Conservation (phyloP, 257 asterid species). For the Nicotiana obtusifolia region DNA sequence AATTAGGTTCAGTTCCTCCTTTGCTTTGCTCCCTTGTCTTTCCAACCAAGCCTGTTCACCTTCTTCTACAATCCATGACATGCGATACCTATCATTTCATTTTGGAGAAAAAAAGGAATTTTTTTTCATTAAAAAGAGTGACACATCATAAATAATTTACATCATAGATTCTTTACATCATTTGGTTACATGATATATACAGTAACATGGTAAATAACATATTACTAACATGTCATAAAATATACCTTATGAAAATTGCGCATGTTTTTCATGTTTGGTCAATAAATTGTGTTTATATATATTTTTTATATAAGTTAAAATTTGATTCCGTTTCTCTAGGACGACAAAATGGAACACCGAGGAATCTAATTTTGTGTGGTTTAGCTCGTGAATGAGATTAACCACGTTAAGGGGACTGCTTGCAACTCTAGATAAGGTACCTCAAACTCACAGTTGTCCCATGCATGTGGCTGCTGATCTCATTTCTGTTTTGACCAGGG, state of each 20-base stretch:
- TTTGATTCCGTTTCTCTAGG: background rate
- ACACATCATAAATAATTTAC: too few relatives aligned
- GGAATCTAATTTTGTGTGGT: background rate
- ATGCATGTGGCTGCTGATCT: background rate
- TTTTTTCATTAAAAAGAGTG: too few relatives aligned
- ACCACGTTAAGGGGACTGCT: background rate
- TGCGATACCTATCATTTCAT: too few relatives aligned
- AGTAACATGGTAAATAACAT: too few relatives aligned
- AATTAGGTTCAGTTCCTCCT: too few relatives aligned
- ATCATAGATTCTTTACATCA: too few relatives aligned
- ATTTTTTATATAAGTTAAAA: background rate
- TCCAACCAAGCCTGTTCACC: too few relatives aligned
- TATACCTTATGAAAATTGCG: background rate
- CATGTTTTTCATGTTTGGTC: background rate
- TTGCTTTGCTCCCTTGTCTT: too few relatives aligned
- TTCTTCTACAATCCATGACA: too few relatives aligned
- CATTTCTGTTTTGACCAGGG: background rate
- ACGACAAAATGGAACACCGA: background rate
- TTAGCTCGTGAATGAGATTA: background rate
- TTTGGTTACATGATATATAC: too few relatives aligned
- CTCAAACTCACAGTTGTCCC: slow-evolving; percentile 2
- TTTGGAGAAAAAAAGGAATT: too few relatives aligned
- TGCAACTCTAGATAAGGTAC: background rate
- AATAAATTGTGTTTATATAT: background rate
- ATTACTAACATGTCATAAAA: too few relatives aligned